Evolutionary conservation across 2,329 filamentous ascomycete genomes (phyloP).

Genomic region (Nemania sp.): DNA sequence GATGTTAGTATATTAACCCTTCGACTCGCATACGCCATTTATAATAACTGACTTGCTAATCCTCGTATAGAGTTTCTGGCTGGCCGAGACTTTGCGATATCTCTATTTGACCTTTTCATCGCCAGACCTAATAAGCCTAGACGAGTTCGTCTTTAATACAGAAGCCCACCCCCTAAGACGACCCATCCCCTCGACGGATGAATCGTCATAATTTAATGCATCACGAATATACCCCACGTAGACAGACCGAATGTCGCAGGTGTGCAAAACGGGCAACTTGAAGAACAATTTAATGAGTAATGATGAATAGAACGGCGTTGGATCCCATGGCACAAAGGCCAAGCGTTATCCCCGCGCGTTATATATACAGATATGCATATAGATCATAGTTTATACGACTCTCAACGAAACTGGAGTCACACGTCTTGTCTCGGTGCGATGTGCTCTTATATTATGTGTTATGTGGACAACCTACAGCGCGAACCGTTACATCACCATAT

Average conservation of each 20-base stretch:
- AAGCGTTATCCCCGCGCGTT: slow-evolving; percentile 8
- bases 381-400: slow-evolving; percentile 7
- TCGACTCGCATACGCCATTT: neutral
- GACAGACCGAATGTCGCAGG: neutral
- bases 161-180: slow-evolving; percentile 54
- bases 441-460: neutral
- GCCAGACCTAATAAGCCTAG: slow-evolving; percentile 66
- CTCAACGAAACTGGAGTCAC: neutral
- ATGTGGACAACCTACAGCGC: neutral
- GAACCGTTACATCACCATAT: neutral
- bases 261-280: neutral
- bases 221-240: neutral
- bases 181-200: slow-evolving; percentile 19
- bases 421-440: neutral
- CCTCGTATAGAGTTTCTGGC: slow-evolving; percentile 70
- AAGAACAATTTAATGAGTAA: slow-evolving; percentile 33
- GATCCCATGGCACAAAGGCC: slow-evolving; percentile 14
- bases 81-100: slow-evolving; percentile 71
- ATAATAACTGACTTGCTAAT: slow-evolving; percentile 59
- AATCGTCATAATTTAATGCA: slow-evolving; percentile 3
- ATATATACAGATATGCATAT: slow-evolving; percentile 13
- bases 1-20: slow-evolving; percentile 37
- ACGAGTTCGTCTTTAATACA: slow-evolving; percentile 67
- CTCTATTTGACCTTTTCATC: slow-evolving; percentile 56
- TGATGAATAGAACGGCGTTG: slow-evolving; percentile 35